Percentiles rank a stretch among this genome's conserved stretches.
phyloP scores from a whole-genome alignment of 2,329 filamentous ascomycete genomes.

The Pseudodiploospora longispora region DNA sequence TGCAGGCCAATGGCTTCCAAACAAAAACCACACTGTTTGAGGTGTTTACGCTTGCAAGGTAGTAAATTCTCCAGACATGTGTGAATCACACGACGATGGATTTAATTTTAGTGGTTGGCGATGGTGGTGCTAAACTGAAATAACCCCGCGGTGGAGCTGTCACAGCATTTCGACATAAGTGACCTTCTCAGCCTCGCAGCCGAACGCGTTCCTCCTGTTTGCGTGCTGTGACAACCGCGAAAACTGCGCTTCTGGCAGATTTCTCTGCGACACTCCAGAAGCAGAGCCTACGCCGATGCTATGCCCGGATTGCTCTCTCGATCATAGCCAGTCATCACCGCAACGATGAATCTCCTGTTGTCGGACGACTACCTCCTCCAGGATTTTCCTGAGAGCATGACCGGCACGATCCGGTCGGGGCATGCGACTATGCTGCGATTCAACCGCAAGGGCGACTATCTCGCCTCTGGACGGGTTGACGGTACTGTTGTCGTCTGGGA shows the following conservation, averaged over 20 bases:
- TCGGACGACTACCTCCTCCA: slow-evolving; percentile 58
- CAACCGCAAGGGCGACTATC: slow-evolving; percentile 87
- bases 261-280: slow-evolving; percentile 5
- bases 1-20: too few species aligned
- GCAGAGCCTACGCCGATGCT: neutral
- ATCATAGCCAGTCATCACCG: slow-evolving; percentile 4
- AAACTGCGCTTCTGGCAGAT: slow-evolving; percentile 5
- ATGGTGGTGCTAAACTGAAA: neutral
- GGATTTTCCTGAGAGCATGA: slow-evolving; percentile 87
- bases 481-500: slow-evolving; percentile 95
- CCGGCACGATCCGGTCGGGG: slow-evolving; percentile 70
- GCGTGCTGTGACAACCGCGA: neutral
- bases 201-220: slow-evolving; percentile 3
- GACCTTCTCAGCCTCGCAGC: slow-evolving; percentile 26
- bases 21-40: too few species aligned
- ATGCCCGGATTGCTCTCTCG: neutral
- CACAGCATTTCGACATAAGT: neutral
- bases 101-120: too few species aligned
- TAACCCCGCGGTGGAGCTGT: slow-evolving; percentile 11
- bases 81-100: too few species aligned
- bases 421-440: slow-evolving; percentile 69
- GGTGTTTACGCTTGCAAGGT: too few species aligned
- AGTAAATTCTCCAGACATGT: too few species aligned
- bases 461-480: slow-evolving; percentile 89
- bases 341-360: slow-evolving; percentile 49